These are phyloP conservation scores for Diospyros lotus DNA, from an alignment of 148 eudicot genomes.

Conservation along the genomic window DNA sequence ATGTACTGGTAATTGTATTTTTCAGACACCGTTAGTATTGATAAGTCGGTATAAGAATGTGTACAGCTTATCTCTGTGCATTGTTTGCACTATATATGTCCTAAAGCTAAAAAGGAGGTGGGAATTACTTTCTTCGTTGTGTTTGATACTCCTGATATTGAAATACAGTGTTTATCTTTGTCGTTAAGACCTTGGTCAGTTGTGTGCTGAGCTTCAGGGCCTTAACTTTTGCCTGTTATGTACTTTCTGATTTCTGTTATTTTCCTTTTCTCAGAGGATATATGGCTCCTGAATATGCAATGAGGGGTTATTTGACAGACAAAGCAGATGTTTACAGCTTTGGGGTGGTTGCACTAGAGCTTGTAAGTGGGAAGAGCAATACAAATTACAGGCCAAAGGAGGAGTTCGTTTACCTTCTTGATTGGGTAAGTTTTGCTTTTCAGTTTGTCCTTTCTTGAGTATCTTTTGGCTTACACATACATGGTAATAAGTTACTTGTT, in stretches of 20 bases:
- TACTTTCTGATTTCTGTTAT: neutral
- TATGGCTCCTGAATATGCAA: conserved; percentile 94
- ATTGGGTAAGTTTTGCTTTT: conserved; percentile 52
- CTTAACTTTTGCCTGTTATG: neutral
- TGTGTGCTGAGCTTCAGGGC: neutral
- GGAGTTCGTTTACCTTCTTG: conserved; percentile 83
- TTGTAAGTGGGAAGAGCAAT: conserved; percentile 83
- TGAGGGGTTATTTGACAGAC: conserved; percentile 85
- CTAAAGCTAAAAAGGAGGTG: too few relatives aligned
- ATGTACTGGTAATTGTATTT: too few relatives aligned
- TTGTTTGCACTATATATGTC: too few relatives aligned
- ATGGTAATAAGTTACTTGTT: neutral
- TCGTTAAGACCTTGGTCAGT: too few relatives aligned
- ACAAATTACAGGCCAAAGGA: conserved; percentile 71
- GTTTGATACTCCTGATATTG: too few relatives aligned
- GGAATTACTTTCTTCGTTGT: too few relatives aligned
- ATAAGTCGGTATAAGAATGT: too few relatives aligned
- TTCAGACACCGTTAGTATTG: too few relatives aligned
- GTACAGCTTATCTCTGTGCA: too few relatives aligned
- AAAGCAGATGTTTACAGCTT: conserved; percentile 94
- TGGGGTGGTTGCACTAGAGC: conserved; percentile 72
- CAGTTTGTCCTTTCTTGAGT: neutral
- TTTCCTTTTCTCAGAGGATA: conserved; percentile 53
- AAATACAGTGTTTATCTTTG: too few relatives aligned
- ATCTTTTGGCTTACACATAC: neutral